Base-by-base conservation (phyloP, 345 rosid species). In the Brassica rapa region DNA sequence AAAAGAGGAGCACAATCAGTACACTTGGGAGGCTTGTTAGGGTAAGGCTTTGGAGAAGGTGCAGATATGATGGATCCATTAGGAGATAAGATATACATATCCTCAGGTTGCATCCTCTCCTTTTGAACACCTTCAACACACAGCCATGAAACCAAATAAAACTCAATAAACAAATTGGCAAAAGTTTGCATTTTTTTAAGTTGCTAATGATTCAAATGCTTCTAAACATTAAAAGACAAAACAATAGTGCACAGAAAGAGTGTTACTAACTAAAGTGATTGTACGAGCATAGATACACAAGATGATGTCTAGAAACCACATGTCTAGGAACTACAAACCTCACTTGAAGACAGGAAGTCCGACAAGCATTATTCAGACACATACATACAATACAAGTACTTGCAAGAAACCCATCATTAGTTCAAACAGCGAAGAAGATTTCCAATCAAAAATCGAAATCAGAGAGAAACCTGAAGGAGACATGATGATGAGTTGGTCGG, bases 91-190 rank as follows among this genome's bases (percentile, higher is more conserved):
- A 93, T 86, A 80, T 93, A 93, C 94, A 93, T 87, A 83, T 91
- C 98, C 33, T 93, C 97, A 0, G 98, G 89, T 70, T 87, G 91
- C 98, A 93, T 91, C 87, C 98, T 89, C 90, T 95, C 98, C 89
- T 95, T 95, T 86, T 95, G 99, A 70, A 95, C 99, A 60, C 99
- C 98, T 94, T 77, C 70, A 77, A 62, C 25, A 62, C 72, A 68
- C 49, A 82, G 1, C 15, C 53, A 0, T 4, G 3, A 1, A 46
- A 14, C 14, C 53, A 11, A 46, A 46, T 46, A 46, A 46, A 46
- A 46, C 55, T 46, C 55, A 43, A 12, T 43, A 43, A 43, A 37
- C 43, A 37, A 8, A 33, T 8, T 37, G 30, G 30, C 30, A 27
- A 27, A 27, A 27, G 30, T 37, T 37, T 37, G 41, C 41, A 37